Evolutionary conservation across 2,329 filamentous ascomycete species (phyloP).

Genomic region (Dactylellina parvicollis): DNA sequence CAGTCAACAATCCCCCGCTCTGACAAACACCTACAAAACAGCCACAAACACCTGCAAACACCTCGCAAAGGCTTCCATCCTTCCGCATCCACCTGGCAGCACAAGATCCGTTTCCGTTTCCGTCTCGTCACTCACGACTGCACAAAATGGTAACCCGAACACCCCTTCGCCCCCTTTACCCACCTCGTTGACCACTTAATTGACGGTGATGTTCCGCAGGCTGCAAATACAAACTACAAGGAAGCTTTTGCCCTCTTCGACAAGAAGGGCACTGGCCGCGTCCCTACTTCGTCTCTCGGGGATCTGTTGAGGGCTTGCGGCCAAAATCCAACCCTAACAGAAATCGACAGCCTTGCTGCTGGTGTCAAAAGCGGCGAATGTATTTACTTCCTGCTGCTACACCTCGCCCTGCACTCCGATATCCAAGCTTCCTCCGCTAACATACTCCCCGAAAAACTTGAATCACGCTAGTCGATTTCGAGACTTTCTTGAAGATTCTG

Average conservation of each 20-base stretch:
- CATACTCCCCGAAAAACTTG: background rate
- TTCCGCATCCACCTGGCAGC: too few species aligned
- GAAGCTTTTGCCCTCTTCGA: conserved; percentile 99
- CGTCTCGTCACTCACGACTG: too few species aligned
- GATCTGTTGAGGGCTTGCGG: conserved; percentile 96
- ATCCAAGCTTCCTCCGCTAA: conserved; percentile 1
- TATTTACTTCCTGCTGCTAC: conserved; percentile 68
- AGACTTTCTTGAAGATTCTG: conserved; percentile 68
- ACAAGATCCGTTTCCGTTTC: too few species aligned
- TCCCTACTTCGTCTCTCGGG: conserved; percentile 84
- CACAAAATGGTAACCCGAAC: too few species aligned
- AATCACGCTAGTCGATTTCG: conserved; percentile 35
- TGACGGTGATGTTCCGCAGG: conserved; percentile 8
- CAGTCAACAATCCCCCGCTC: too few species aligned
- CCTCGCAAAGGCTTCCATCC: too few species aligned
- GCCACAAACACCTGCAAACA: too few species aligned
- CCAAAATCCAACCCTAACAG: conserved; percentile 93
- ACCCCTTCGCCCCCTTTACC: too few species aligned
- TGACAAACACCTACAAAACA: too few species aligned
- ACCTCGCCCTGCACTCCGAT: too few species aligned
- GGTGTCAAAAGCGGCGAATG: conserved; percentile 84
- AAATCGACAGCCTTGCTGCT: conserved; percentile 86
- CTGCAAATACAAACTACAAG: conserved; percentile 90
- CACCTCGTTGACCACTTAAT: too few species aligned
- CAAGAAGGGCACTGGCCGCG: conserved; percentile 96